Evolutionary conservation across 352 stramenopile species (phyloP).

Genomic region (Globisporangium echinulatum): DNA sequence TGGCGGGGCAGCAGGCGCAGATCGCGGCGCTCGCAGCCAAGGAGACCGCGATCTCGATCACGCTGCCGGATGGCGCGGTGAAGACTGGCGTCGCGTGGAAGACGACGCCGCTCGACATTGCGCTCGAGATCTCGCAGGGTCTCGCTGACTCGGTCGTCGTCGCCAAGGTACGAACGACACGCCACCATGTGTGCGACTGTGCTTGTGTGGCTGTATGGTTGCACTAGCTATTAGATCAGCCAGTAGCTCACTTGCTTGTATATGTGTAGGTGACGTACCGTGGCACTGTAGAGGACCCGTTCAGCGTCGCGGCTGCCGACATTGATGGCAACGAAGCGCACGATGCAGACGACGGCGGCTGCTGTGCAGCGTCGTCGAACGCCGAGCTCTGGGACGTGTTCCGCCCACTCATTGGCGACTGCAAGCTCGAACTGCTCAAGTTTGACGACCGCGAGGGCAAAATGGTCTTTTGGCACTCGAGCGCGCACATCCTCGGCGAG

Average conservation of each 20-base stretch:
- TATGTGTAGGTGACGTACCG: constrained; percentile 78
- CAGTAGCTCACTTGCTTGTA: not conserved
- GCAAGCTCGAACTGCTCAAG: constrained; percentile 96
- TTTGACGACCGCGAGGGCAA: constrained; percentile 97
- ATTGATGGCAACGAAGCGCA: constrained; percentile 83
- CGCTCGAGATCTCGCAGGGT: constrained; percentile 91
- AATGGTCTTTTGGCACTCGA: constrained; percentile 97
- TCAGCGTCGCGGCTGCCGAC: constrained; percentile 75
- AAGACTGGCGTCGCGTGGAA: constrained; percentile 90
- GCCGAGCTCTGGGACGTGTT: constrained; percentile 96
- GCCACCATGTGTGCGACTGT: not conserved
- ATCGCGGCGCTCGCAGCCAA: constrained; percentile 77
- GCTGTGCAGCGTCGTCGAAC: constrained; percentile 48
- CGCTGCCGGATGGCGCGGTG: constrained; percentile 94
- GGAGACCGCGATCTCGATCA: constrained; percentile 92
- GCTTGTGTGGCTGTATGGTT: not conserved
- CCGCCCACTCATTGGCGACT: constrained; percentile 95
- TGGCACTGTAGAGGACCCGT: constrained; percentile 59
- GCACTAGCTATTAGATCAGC: not conserved
- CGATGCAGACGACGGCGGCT: constrained; percentile 43
- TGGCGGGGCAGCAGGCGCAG: constrained; percentile 56
- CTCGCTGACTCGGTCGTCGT: constrained; percentile 92
- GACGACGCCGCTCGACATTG: constrained; percentile 97
- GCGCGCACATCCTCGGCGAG: constrained; percentile 96
- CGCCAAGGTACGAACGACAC: constrained; percentile 29